Conservation (phyloP, 106 monocot genomes). For the Hemerocallis citrina region DNA sequence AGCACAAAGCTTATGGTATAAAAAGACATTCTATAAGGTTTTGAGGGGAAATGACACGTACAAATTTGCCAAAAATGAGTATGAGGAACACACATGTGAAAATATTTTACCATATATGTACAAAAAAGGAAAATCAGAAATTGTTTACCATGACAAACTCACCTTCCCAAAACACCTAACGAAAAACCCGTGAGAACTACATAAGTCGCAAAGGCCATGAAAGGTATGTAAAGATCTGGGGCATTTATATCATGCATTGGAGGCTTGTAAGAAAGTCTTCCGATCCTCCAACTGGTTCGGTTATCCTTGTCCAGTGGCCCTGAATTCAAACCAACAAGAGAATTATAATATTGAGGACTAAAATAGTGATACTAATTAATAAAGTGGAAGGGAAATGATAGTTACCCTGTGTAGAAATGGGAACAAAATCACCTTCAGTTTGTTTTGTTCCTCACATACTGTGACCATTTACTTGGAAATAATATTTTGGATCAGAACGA, state of each 20-base stretch:
- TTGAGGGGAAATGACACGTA: background rate
- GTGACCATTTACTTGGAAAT: conserved; percentile 47
- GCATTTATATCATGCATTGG: conserved; percentile 45
- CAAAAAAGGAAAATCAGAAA: background rate
- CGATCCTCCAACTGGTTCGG: conserved; percentile 38
- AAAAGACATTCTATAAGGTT: background rate
- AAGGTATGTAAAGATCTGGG: conserved; percentile 37
- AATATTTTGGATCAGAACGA: conserved; percentile 38
- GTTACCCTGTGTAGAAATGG: conserved; percentile 47
- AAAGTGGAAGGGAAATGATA: background rate
- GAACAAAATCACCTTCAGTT: conserved; percentile 33
- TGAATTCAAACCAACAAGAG: conserved; percentile 2
- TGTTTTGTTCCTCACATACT: conserved; percentile 43
- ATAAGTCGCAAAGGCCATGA: conserved; percentile 43
- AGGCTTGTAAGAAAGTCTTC: conserved; percentile 38
- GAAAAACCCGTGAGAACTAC: conserved; percentile 35
- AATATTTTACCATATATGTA: no score
- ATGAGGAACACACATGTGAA: no score
- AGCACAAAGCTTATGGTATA: background rate
- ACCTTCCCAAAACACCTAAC: conserved; percentile 29
- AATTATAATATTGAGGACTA: background rate
- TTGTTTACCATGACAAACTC: background rate
- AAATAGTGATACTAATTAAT: background rate
- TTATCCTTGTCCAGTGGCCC: conserved; percentile 54
- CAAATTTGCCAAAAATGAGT: background rate